Evolutionary conservation across 352 stramenopile species (phyloP).

Genomic region (Thalassiosira delicatula): DNA sequence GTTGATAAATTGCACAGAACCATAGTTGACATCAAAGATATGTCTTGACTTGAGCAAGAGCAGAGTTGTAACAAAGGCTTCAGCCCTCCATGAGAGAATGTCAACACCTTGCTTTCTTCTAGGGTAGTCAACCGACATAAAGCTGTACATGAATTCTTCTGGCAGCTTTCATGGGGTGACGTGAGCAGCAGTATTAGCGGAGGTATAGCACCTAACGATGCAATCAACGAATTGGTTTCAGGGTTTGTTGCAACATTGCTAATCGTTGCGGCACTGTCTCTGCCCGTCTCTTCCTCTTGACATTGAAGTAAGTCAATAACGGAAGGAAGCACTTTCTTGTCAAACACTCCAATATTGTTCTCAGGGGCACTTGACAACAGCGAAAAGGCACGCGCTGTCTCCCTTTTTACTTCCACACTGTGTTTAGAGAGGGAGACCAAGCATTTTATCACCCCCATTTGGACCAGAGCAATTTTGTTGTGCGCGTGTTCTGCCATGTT

Average conservation of each 20-base stretch:
- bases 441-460: constrained; percentile 84
- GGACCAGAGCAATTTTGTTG: constrained; percentile 89
- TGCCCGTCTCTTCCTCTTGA: constrained; percentile 78
- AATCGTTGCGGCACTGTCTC: constrained; percentile 91
- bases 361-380: constrained; percentile 92
- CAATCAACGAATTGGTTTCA: constrained; percentile 90
- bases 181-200: constrained; percentile 87
- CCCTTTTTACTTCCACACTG: constrained; percentile 74
- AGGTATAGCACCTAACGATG: constrained; percentile 87
- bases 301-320: constrained; percentile 84
- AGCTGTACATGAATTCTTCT: constrained; percentile 87
- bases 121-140: constrained; percentile 85
- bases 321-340: constrained; percentile 72
- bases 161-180: constrained; percentile 66
- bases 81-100: constrained; percentile 47
- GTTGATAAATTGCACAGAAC: constrained; percentile 93
- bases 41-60: constrained; percentile 33
- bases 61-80: constrained; percentile 49
- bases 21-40: constrained; percentile 81
- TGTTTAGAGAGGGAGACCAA: constrained; percentile 83
- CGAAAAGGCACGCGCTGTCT: constrained; percentile 89
- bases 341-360: constrained; percentile 90
- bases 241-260: constrained; percentile 91
- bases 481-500: constrained; percentile 91
- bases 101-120: constrained; percentile 56